These are phyloP conservation scores for Cercospora berteroae DNA, from an alignment of 2,329 filamentous ascomycete species.

Conservation along the genomic window DNA sequence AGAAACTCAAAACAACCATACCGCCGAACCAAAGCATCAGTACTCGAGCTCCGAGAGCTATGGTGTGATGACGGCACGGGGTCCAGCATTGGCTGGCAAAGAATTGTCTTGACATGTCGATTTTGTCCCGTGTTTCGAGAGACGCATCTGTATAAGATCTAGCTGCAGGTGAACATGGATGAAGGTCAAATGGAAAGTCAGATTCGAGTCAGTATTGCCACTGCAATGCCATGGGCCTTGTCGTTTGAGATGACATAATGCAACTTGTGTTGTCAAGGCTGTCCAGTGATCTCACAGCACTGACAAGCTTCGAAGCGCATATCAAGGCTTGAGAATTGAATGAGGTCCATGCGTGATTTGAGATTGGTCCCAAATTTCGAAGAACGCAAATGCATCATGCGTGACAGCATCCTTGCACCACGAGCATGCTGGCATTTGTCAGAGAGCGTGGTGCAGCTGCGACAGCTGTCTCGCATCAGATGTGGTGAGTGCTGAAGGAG, in stretches of 20 bases:
- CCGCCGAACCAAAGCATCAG: neutral
- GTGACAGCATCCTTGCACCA: neutral
- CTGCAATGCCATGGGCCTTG: neutral
- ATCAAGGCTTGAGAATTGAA: neutral
- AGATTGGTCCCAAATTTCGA: neutral
- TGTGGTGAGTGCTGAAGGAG: neutral
- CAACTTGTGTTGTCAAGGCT: neutral
- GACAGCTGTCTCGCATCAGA: slow-evolving; percentile 2
- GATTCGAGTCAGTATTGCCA: neutral
- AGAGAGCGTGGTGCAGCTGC: neutral
- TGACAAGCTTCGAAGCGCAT: neutral
- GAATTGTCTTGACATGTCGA: neutral
- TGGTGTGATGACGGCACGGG: neutral
- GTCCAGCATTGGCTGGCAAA: neutral
- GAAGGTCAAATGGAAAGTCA: neutral
- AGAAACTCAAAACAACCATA: neutral
- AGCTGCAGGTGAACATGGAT: neutral
- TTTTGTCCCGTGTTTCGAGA: neutral
- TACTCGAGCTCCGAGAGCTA: neutral
- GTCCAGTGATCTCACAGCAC: neutral
- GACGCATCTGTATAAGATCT: neutral
- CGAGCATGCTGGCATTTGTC: neutral
- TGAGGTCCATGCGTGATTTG: neutral
- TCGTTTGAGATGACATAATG: neutral
- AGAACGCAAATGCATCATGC: neutral